Evolutionary conservation across 2,329 filamentous ascomycete species (phyloP).

Genomic region (Clarireedia monteithiana): DNA sequence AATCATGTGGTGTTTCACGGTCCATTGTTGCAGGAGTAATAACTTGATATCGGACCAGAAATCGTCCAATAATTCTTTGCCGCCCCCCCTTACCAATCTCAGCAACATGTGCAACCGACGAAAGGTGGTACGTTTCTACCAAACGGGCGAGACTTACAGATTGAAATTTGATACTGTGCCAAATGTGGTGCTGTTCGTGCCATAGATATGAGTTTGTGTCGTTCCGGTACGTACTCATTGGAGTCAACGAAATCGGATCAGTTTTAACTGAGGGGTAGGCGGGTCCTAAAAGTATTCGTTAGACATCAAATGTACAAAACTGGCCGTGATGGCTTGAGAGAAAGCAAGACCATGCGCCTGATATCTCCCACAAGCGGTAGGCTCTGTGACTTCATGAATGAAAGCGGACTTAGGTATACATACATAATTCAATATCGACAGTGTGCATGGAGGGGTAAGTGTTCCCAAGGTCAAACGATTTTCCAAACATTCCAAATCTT

Average conservation of each 20-base stretch:
- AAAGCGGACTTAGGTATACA: constrained; percentile 9
- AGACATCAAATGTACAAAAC: not conserved
- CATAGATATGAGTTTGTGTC: not conserved
- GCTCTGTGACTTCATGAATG: not conserved
- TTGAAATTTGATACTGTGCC: not conserved
- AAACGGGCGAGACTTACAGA: not conserved
- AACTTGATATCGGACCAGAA: no score
- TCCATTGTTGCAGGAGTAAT: no score
- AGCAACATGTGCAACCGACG: not conserved
- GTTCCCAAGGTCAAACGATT: not conserved
- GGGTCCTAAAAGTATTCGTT: not conserved
- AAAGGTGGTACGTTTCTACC: no score
- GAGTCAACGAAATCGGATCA: no score
- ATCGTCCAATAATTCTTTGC: no score
- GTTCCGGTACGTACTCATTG: not conserved
- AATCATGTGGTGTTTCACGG: no score
- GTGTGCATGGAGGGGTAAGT: not conserved
- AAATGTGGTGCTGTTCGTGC: not conserved
- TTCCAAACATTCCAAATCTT: not conserved
- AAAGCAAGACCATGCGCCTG: not conserved
- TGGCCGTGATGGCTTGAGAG: not conserved
- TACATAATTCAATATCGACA: not conserved
- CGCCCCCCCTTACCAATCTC: not conserved
- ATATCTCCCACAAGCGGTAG: not conserved
- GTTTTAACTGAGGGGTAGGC: not conserved